phyloP scores from a whole-genome alignment of 495 filamentous ascomycete species.

The Penicillium paxilli region DNA sequence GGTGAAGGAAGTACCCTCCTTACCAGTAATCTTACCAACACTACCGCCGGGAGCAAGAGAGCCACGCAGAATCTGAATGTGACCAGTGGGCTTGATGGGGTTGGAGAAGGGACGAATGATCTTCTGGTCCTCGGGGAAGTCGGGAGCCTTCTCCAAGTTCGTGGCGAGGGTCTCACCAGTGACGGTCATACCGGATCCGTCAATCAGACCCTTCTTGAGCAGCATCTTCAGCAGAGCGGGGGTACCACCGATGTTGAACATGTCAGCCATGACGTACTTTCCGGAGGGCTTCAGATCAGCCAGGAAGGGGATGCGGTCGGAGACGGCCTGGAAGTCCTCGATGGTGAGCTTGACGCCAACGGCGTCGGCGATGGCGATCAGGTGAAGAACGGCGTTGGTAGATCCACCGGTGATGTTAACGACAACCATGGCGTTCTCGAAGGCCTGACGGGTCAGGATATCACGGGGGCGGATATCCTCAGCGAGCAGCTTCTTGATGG shows the following conservation, averaged over 20 bases:
- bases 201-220: constrained; percentile 83
- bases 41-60: constrained; percentile 86
- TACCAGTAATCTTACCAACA: constrained; percentile 98
- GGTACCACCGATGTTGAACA: constrained; percentile 88
- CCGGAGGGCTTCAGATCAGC: constrained; percentile 97
- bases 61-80: constrained; percentile 95
- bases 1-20: constrained; percentile 86
- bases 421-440: constrained; percentile 96
- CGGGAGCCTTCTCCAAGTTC: constrained; percentile 77
- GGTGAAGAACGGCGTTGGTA: constrained; percentile 94
- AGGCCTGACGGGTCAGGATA: constrained; percentile 87
- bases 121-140: constrained; percentile 80
- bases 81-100: constrained; percentile 91
- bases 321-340: constrained; percentile 96
- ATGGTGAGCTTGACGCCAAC: constrained; percentile 93
- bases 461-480: constrained; percentile 88
- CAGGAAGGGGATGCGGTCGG: constrained; percentile 87
- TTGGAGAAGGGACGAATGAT: constrained; percentile 90
- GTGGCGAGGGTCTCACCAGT: constrained; percentile 91
- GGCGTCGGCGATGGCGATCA: constrained; percentile 93
- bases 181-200: constrained; percentile 86
- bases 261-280: constrained; percentile 94
- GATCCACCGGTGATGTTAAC: constrained; percentile 94
- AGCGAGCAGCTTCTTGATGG: constrained; percentile 81
- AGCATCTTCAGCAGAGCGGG: constrained; percentile 90